phyloP scores from a whole-genome alignment of 2,329 filamentous ascomycete genomes.

The Dactylellina leptospora region DNA sequence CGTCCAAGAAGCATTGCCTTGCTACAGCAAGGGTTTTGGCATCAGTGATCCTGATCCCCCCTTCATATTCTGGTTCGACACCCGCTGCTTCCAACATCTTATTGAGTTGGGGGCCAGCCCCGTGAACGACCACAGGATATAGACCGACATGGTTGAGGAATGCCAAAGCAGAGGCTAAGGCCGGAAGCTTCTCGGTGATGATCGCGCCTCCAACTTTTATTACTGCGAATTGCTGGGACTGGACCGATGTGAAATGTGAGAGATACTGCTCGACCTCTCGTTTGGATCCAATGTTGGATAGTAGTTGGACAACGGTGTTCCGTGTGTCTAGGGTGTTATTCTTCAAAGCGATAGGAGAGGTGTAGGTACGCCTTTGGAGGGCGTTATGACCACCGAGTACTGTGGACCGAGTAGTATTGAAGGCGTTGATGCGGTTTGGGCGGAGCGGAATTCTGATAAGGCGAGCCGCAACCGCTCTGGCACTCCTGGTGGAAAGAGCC shows the following conservation, averaged over 20 bases:
- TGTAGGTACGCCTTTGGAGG: slow-evolving; percentile 60
- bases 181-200: slow-evolving; percentile 90
- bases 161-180: slow-evolving; percentile 84
- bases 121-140: slow-evolving; percentile 94
- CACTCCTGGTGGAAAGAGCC: slow-evolving; percentile 41
- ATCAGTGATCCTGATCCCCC: slow-evolving; percentile 94
- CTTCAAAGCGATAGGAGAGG: slow-evolving; percentile 65
- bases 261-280: slow-evolving; percentile 97
- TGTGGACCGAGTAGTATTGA: slow-evolving; percentile 19
- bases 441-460: slow-evolving; percentile 25
- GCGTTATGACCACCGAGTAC: slow-evolving; percentile 15
- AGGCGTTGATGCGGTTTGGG: slow-evolving; percentile 10
- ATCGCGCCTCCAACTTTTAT: slow-evolving; percentile 98
- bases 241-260: slow-evolving; percentile 95
- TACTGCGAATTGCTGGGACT: slow-evolving; percentile 95
- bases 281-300: slow-evolving; percentile 96
- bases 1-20: slow-evolving; percentile 89
- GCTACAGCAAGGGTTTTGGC: slow-evolving; percentile 92
- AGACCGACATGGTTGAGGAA: slow-evolving; percentile 95
- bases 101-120: slow-evolving; percentile 94
- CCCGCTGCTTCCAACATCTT: slow-evolving; percentile 86
- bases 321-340: slow-evolving; percentile 64
- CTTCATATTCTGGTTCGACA: slow-evolving; percentile 93
- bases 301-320: slow-evolving; percentile 84
- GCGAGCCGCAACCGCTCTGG: slow-evolving; percentile 26